Evolutionary conservation across 2,329 filamentous ascomycete genomes (phyloP).

Genomic region (Dactylonectria estremocensis): DNA sequence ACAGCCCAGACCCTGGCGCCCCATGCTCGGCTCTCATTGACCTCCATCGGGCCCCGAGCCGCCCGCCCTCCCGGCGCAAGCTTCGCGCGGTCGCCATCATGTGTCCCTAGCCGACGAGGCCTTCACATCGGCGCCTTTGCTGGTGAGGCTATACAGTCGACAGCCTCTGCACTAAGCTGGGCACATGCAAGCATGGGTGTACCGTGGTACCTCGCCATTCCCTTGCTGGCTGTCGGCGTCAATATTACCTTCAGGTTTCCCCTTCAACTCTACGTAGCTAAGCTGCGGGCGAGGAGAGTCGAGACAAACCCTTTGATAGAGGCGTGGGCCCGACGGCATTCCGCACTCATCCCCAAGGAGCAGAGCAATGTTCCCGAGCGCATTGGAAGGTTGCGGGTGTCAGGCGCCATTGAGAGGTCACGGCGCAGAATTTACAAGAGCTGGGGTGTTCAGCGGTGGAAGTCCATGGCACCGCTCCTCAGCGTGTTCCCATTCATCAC

Average conservation of each 20-base stretch:
- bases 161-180: conserved; percentile 61
- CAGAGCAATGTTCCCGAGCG: conserved; percentile 35
- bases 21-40: conserved; percentile 29
- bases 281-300: conserved; percentile 50
- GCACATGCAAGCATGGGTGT: conserved; percentile 60
- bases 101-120: conserved; percentile 39
- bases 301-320: conserved; percentile 50
- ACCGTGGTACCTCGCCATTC: conserved; percentile 70
- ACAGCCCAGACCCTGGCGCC: conserved; percentile 30
- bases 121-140: conserved; percentile 55
- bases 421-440: conserved; percentile 53
- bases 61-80: conserved; percentile 20
- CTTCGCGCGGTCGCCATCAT: conserved; percentile 21
- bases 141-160: conserved; percentile 54
- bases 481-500: conserved; percentile 65
- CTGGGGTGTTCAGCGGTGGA: conserved; percentile 65
- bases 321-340: conserved; percentile 53
- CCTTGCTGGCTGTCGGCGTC: conserved; percentile 65
- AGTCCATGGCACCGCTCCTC: conserved; percentile 56
- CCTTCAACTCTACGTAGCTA: conserved; percentile 58
- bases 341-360: conserved; percentile 14
- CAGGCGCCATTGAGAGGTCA: conserved; percentile 48
- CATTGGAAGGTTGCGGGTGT: conserved; percentile 43
- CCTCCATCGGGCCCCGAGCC: conserved; percentile 21
- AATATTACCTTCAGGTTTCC: conserved; percentile 64